phyloP scores from a whole-genome alignment of 2,329 filamentous ascomycete species.

The Microdochium bolleyi region DNA sequence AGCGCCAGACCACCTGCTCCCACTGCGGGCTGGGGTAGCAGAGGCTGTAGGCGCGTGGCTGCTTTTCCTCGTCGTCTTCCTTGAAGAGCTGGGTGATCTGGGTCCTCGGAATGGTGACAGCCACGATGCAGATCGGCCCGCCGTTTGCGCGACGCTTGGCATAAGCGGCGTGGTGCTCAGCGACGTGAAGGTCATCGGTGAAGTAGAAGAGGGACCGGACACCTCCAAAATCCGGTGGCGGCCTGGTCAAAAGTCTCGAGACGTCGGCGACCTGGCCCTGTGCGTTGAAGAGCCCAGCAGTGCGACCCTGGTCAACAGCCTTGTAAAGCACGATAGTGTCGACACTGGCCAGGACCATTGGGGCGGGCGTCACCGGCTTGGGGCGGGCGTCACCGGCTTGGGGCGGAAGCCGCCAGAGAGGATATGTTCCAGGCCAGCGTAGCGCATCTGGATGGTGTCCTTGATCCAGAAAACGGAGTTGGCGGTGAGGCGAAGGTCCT shows the following conservation, averaged over 20 bases:
- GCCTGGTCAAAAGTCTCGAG: constrained; percentile 1
- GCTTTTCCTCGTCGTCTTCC: neutral
- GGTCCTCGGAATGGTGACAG: constrained; percentile 4
- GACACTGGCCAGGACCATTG: neutral
- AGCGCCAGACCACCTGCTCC: constrained; percentile 7
- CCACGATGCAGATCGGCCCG: constrained; percentile 7
- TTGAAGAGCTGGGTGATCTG: constrained; percentile 2
- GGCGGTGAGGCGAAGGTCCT: constrained; percentile 4
- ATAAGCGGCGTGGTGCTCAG: constrained; percentile 8
- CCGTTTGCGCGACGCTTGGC: constrained; percentile 6
- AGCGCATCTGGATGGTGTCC: constrained; percentile 10
- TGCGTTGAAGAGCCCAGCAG: constrained; percentile 3
- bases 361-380: too few relatives aligned
- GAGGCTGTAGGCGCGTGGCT: neutral
- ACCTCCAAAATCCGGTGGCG: constrained; percentile 5
- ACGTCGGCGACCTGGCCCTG: neutral
- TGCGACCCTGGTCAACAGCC: constrained; percentile 3
- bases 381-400: too few relatives aligned
- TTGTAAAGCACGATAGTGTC: constrained; percentile 4
- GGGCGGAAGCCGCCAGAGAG: too few relatives aligned
- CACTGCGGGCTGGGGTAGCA: constrained; percentile 8
- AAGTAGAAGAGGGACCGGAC: constrained; percentile 4
- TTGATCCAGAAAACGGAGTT: constrained; percentile 9
- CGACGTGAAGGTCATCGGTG: constrained; percentile 5
- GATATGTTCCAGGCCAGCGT: constrained; percentile 5